These are phyloP conservation scores for Pachyrhizus erosus DNA, from an alignment of 306 rosid species.

Conservation along the genomic window DNA sequence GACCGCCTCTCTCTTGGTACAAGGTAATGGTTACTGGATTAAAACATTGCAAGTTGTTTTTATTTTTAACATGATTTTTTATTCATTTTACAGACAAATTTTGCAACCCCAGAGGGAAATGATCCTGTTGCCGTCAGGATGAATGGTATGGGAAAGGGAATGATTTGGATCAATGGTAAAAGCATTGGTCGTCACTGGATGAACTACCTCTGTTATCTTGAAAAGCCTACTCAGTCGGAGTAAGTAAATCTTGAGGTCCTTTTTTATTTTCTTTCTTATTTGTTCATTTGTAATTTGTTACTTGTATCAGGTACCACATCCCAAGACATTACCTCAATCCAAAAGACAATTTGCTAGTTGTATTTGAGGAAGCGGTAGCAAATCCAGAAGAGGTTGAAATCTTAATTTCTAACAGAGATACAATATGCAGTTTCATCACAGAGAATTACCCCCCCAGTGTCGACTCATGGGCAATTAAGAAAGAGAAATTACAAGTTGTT, in stretches of 20 bases:
- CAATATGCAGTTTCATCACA: slow-evolving; percentile 68
- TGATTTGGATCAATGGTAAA: slow-evolving; percentile 80
- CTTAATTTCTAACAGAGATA: slow-evolving; percentile 63
- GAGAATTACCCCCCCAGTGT: slow-evolving; percentile 69
- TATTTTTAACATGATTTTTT: slow-evolving; percentile 1
- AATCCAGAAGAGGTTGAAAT: slow-evolving; percentile 58
- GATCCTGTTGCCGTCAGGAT: slow-evolving; percentile 74
- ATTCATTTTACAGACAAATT: slow-evolving; percentile 59
- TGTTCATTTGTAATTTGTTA: not conserved
- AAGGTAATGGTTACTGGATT: slow-evolving; percentile 59
- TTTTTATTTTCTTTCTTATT: not conserved
- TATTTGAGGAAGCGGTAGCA: slow-evolving; percentile 72
- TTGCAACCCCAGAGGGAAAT: slow-evolving; percentile 71
- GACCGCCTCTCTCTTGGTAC: slow-evolving; percentile 73
- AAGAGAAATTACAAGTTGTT: slow-evolving; percentile 38
- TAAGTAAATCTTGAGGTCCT: slow-evolving; percentile 60
- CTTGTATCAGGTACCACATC: slow-evolving; percentile 76
- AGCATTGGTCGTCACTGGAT: slow-evolving; percentile 88
- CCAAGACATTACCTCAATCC: slow-evolving; percentile 71
- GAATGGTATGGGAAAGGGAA: slow-evolving; percentile 87
- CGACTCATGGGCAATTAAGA: slow-evolving; percentile 55
- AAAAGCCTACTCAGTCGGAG: slow-evolving; percentile 78
- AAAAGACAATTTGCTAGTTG: slow-evolving; percentile 62
- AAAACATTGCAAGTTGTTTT: not conserved
- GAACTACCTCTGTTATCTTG: slow-evolving; percentile 71